Base-by-base conservation (phyloP, 345 rosid genomes). In the Eucalyptus leucophloia region DNA sequence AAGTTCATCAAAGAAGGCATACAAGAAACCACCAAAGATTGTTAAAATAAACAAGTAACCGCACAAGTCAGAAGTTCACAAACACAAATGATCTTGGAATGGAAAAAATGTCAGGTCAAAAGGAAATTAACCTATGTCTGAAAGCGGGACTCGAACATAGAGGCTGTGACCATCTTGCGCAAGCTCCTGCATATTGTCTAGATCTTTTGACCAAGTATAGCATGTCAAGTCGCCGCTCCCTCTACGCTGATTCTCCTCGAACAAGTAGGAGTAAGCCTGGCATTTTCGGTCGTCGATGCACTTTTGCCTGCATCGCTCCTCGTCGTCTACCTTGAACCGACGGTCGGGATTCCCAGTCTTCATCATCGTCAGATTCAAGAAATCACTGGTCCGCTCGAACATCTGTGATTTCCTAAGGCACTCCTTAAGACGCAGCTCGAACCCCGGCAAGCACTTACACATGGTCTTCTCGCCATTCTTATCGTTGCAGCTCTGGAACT, bases 401-500 rank as follows among this genome's bases (percentile, higher is more conserved):
- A 51, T 24, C 17, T 40, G 17, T 28, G 89, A 24, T 5, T 9
- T 92, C 86, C 93, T 88, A 0, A 0, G 18, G 87, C 95, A 94
- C 16, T 91, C 94, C 5, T n/a, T n/a, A n/a, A n/a, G n/a, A n/a
- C 28, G 91, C 4, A 92, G 94, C 86, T 40, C 17, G 49, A 91
- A 95, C 23, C 95, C 95, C 1, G 93, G 93, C 51, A 92, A 89
- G 82, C 96, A 95, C 24, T 53, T 86, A 90, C 96, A 95, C 40
- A 5, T 54, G 6, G 16, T 8, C n/a, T 24, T 49, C 5, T 49
- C 49, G 5, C 86, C 88, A 30, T 60, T 81, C 69, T 12, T 0
- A 13, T 62, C 34, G 34, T 91, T 92, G 88, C 96, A 95, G 90
- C 40, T 90, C 28, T 91, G 92, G 60, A 83, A 92, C 12, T 34